Conservation (phyloP, 108 stramenopile species). For the Bacterosira constricta region DNA sequence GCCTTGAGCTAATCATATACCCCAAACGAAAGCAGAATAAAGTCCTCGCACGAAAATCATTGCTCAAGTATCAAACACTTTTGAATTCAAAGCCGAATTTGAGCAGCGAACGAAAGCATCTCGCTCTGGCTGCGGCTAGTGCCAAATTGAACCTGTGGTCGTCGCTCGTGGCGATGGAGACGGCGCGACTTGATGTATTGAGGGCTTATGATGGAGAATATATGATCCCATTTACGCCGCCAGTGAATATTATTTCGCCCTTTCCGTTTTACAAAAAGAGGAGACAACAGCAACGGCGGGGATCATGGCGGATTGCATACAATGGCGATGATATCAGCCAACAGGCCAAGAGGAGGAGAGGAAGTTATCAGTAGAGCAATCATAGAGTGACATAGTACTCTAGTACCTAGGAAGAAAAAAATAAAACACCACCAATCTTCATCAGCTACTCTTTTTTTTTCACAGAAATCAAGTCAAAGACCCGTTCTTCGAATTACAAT, state of each 20-base stretch:
- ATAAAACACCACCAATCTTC: too few species aligned
- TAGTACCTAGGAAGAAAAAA: too few species aligned
- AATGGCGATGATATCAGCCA: not conserved
- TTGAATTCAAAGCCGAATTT: not conserved
- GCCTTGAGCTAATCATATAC: not conserved
- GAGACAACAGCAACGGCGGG: not conserved
- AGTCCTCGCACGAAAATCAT: not conserved
- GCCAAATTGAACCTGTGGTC: not conserved
- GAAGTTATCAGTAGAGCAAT: too few species aligned
- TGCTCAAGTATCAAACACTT: not conserved
- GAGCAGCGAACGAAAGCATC: not conserved
- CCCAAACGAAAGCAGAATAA: not conserved
- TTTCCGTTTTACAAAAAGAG: not conserved
- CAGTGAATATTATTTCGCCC: not conserved
- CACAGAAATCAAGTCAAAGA: too few species aligned
- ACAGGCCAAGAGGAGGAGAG: not conserved
- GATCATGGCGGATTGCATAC: not conserved
- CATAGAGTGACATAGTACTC: too few species aligned
- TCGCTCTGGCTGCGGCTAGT: not conserved
- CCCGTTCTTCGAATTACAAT: too few species aligned
- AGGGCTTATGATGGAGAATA: not conserved
- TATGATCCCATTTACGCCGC: not conserved
- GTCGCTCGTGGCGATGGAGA: slow-evolving; percentile 3
- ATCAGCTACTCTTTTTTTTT: too few species aligned
- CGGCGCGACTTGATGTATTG: not conserved